Evolutionary conservation across 1,139 yeast genomes (phyloP), one percentile per base, ranked within the genome.

Genomic region (Hansenula sp.): DNA sequence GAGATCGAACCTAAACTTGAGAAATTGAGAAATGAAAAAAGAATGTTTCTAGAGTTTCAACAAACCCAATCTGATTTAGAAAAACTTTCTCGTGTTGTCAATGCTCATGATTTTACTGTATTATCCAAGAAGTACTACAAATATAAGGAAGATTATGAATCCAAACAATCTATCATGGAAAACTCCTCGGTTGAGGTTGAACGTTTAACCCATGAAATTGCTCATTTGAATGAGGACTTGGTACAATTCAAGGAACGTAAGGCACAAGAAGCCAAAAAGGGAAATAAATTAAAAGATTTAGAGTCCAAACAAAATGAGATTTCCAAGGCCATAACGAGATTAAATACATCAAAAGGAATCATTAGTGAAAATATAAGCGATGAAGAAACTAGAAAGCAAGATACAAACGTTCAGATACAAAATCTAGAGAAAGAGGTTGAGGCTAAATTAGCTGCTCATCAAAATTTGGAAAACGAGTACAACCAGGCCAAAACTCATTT

Each of bases 1-100:
- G 98, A 93, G 63, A 91, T 94, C 49, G 96, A 88, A 57, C 99
- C 99, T 5, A 90, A 90, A 60, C 72, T 94, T 41, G 94, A 86
- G 46, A 85, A 84, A 57, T 71, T 91, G 46, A 74, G 95, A 48
- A 75, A 76, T 45, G 96, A 93, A 58, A 91, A 90, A 67, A 76
- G 95, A 54, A 72, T 81, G 28, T 91, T 85, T 59, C 66, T 91
- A 41, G 98, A 91, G 58, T 91, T 75, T 62, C 97, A 93, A 65
- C 90, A 87, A 52, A 79, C 85, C 11, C 93, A 87, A 57, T 74
- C 86, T 10, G 93, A 89, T 55, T 70, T 87, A 50, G 98, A 93
- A 62, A 81, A 84, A 38, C 66, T 84, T 33, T 74, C 85, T 12
- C 76, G 87, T 54, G 75, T 90, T 2, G 84, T 89, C 4, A 82